These are phyloP conservation scores for Amanita fuliginea DNA, from an alignment of 768 basidiomycete genomes.

Conservation along the genomic window DNA sequence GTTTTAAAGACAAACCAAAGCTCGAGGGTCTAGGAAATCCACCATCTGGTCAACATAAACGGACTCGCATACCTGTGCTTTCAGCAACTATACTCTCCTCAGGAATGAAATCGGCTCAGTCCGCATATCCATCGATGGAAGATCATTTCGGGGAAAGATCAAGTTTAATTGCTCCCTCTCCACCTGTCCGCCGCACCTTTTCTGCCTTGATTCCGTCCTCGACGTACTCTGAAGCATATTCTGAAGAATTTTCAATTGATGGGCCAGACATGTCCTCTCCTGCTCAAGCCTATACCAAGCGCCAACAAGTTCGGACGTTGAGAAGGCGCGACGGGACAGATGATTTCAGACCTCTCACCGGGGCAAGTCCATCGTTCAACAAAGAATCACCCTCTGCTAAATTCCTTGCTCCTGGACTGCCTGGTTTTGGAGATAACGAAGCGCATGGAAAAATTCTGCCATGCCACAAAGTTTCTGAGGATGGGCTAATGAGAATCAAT, in stretches of 20 bases:
- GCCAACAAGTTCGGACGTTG: conserved; percentile 69
- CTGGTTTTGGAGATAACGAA: conserved; percentile 91
- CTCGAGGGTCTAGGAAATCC: conserved; percentile 44
- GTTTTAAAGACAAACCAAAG: conserved; percentile 29
- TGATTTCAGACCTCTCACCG: conserved; percentile 67
- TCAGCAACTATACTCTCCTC: conserved; percentile 50
- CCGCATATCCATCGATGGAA: conserved; percentile 30
- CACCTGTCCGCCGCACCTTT: conserved; percentile 59
- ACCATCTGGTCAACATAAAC: conserved; percentile 40
- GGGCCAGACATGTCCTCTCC: conserved; percentile 67
- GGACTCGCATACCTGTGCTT: conserved; percentile 53
- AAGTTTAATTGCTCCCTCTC: conserved; percentile 11
- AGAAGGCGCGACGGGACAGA: conserved; percentile 75
- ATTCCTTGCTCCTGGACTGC: conserved; percentile 49
- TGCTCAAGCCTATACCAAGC: conserved; percentile 69
- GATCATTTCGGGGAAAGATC: conserved; percentile 2
- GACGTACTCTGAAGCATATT: conserved; percentile 32
- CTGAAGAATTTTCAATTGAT: conserved; percentile 54
- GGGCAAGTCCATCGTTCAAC: conserved; percentile 42
- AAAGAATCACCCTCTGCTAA: conserved; percentile 50
- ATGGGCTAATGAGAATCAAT: conserved; percentile 89
- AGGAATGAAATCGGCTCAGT: conserved; percentile 23
- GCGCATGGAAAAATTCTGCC: conserved; percentile 87
- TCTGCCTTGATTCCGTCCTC: conserved; percentile 64
- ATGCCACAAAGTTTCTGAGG: conserved; percentile 88